Evolutionary conservation across 1,139 yeast species (phyloP).

Genomic region (Saccharomyces hybrid): DNA sequence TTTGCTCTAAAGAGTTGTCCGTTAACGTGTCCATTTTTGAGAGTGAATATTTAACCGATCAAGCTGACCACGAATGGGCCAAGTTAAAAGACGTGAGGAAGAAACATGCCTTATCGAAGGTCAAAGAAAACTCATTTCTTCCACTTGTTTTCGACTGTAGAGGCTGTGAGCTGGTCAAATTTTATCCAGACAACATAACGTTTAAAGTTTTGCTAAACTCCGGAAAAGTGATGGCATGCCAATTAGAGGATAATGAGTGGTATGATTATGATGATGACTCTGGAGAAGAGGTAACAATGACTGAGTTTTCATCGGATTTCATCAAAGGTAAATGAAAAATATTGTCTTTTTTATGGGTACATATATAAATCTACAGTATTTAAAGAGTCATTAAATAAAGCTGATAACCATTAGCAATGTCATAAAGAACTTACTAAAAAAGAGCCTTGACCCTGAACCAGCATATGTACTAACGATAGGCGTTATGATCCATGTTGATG

Average conservation of each 20-base stretch:
- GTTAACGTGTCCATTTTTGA: conserved; percentile 23
- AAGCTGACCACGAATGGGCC: conserved; percentile 14
- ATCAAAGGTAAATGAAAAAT: conserved; percentile 25
- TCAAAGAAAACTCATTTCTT: conserved; percentile 35
- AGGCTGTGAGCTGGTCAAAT: conserved; percentile 69
- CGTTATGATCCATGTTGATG: conserved; percentile 3
- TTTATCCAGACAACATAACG: conserved; percentile 42
- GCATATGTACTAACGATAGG: conserved; percentile 6
- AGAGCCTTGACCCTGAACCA: conserved; percentile 3
- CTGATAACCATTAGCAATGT: conserved; percentile 1
- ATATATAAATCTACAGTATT: neutral
- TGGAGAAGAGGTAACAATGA: conserved; percentile 71
- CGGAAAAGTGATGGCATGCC: conserved; percentile 39
- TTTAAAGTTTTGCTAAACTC: conserved; percentile 21
- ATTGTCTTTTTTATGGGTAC: neutral
- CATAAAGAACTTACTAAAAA: neutral
- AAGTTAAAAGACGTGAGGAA: conserved; percentile 20
- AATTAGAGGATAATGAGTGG: conserved; percentile 76
- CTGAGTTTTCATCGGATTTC: conserved; percentile 61
- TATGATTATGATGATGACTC: conserved; percentile 90
- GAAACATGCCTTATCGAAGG: conserved; percentile 27
- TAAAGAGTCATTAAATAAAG: neutral
- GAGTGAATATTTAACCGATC: conserved; percentile 17
- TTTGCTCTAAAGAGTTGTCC: conserved; percentile 30
- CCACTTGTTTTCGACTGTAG: conserved; percentile 74